phyloP scores from a whole-genome alignment of 73 alveolate species.

The Breviolum minutum region DNA sequence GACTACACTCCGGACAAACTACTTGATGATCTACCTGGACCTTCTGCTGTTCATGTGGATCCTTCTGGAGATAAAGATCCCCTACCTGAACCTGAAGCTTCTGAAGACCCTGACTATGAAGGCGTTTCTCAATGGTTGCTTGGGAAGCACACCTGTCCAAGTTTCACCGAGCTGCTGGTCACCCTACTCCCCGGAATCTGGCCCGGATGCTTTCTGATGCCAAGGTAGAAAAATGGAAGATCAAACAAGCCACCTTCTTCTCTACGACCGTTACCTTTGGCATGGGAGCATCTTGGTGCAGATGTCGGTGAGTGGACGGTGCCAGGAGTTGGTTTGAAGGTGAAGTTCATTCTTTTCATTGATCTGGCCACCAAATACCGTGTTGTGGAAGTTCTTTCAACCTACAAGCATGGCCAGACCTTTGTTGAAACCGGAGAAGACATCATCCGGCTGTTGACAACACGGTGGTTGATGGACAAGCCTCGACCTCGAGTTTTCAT shows the following conservation, averaged over 20 bases:
- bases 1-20: not conserved
- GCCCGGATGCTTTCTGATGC: not conserved
- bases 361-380: not conserved
- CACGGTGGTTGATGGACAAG: not conserved
- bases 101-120: not conserved
- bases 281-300: not conserved
- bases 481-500: not conserved
- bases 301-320: not conserved
- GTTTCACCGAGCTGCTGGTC: not conserved
- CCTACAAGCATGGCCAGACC: not conserved
- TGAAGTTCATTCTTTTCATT: not conserved
- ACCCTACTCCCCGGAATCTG: not conserved
- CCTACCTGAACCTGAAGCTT: not conserved
- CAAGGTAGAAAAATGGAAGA: not conserved
- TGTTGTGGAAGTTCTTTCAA: not conserved
- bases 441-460: not conserved
- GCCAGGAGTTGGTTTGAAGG: not conserved
- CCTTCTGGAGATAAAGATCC: not conserved
- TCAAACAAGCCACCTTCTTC: not conserved
- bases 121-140: not conserved
- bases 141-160: not conserved
- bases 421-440: not conserved
- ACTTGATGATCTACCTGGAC: not conserved
- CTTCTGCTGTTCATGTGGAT: not conserved
- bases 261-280: not conserved